Base-by-base conservation (phyloP, 2,329 filamentous ascomycete species). In the Trichoderma pleuroti region DNA sequence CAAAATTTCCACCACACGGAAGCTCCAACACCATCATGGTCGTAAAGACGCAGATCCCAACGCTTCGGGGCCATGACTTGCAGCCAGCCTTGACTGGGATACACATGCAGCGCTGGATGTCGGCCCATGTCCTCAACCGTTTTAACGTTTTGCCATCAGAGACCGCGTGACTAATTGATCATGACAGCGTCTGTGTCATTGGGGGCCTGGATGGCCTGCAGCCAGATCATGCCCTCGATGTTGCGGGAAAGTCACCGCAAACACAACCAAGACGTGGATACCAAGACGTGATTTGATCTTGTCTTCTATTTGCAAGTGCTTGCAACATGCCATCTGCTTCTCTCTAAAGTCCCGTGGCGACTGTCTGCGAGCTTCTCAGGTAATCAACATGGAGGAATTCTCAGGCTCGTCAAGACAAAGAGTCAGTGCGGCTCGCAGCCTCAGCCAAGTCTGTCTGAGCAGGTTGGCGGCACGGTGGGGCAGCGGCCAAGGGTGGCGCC, bases 381-480 rank as follows among this genome's bases (percentile, higher is more conserved):
- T 46, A 42, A 9, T 8, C 14, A 16, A 4, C 9, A 34, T 49
- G 32, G 21, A 26, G 16, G 49, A 12, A 30, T 26, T n/a, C 28
- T 26, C 52, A 16, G 26, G 14, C 26, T 11, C 28, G 34, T 52
- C 10, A 24, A 57, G 42, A 39, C 52, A n/a, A 34, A n/a, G 26
- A 46, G 24, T 16, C 32, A 32, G 26, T n/a, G 14, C 39, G 24
- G 14, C 30, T 36, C 46, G 62, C n/a, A 34, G 56, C 46, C 30
- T 54, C 46, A 18, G 7, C 42, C 62, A 64, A 30, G 7, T 69
- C 56, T 30, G 36, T 61, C 24, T 21, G 30, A 49, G 36, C 32
- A 36, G 49, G 54, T 28, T 61, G 28, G n/a, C 52, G 54, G 18
- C 54, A 52, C 28, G 56, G 65, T 68, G 68, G 68, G 68, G 68